These are phyloP conservation scores for Escallonia herrerae DNA, from an alignment of 129 eudicot genomes.

Conservation along the genomic window DNA sequence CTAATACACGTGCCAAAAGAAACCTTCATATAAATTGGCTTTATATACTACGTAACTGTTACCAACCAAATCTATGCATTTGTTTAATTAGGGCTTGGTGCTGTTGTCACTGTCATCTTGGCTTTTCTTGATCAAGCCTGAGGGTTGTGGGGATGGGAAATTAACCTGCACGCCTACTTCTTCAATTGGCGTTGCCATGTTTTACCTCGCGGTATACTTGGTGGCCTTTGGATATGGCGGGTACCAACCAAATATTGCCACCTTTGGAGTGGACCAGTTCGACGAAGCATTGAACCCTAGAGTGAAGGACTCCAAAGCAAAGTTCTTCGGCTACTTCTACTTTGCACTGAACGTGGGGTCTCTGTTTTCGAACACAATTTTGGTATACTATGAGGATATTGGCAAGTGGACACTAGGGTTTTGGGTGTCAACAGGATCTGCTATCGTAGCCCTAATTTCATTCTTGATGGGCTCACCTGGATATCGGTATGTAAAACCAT, in stretches of 20 bases:
- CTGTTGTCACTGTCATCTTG: slow-evolving; percentile 62
- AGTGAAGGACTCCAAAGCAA: slow-evolving; percentile 33
- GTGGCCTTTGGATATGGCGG: slow-evolving; percentile 94
- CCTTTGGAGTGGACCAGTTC: slow-evolving; percentile 87
- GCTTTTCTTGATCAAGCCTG: slow-evolving; percentile 54
- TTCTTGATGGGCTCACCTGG: slow-evolving; percentile 46
- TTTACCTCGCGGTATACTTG: slow-evolving; percentile 63
- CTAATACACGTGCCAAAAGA: no score
- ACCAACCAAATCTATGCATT: background rate
- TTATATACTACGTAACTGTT: no score
- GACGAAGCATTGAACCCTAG: slow-evolving; percentile 38
- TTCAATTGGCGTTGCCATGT: slow-evolving; percentile 28
- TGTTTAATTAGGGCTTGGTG: slow-evolving; percentile 46
- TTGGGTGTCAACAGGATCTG: slow-evolving; percentile 58
- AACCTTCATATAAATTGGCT: no score
- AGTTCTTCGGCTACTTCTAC: slow-evolving; percentile 69
- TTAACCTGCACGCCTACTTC: slow-evolving; percentile 36
- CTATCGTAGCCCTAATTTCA: slow-evolving; percentile 35
- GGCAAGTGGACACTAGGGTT: slow-evolving; percentile 84
- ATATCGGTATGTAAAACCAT: slow-evolving; percentile 54
- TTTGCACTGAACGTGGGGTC: slow-evolving; percentile 85
- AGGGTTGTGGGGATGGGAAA: slow-evolving; percentile 68
- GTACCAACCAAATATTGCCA: slow-evolving; percentile 82
- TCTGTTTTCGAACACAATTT: slow-evolving; percentile 62
- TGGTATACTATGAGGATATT: slow-evolving; percentile 69